These are phyloP conservation scores for Nakazawaea laoshanensis DNA, from an alignment of 805 yeast species.

Conservation along the genomic window DNA sequence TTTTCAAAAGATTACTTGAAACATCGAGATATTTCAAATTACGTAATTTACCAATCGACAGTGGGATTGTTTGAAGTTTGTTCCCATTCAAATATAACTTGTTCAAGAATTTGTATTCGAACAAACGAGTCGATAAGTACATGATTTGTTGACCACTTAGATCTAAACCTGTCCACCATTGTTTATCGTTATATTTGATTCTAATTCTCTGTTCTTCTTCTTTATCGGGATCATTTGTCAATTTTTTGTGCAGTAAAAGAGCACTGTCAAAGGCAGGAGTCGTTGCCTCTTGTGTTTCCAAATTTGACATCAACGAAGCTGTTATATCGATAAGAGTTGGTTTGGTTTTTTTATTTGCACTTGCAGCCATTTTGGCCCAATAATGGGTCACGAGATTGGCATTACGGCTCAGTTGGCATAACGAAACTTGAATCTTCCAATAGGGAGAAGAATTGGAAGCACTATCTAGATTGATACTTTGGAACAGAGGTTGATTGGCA, in stretches of 20 bases:
- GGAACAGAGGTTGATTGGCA: constrained; percentile 18
- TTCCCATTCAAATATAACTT: constrained; percentile 85
- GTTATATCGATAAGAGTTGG: constrained; percentile 31
- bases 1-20: constrained; percentile 63
- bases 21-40: constrained; percentile 79
- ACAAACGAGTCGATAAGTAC: constrained; percentile 61
- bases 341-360: constrained; percentile 22
- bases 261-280: constrained; percentile 15
- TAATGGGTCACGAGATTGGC: constrained; percentile 59
- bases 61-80: constrained; percentile 60
- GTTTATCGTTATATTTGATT: constrained; percentile 54
- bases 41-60: constrained; percentile 54
- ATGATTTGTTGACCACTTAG: constrained; percentile 81
- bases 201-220: constrained; percentile 63
- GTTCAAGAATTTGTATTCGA: constrained; percentile 77
- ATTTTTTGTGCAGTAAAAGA: constrained; percentile 27
- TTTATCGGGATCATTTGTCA: constrained; percentile 30
- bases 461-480: constrained; percentile 25
- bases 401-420: constrained; percentile 62
- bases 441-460: constrained; percentile 29
- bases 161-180: constrained; percentile 92
- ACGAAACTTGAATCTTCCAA: constrained; percentile 77
- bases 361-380: constrained; percentile 79
- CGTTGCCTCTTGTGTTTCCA: constrained; percentile 17
- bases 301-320: constrained; percentile 24